A percentile compares a stretch with the other conserved stretches of the same genome.
phyloP scores from a whole-genome alignment of 148 eudicot species.

The Nepenthes mirabilis region DNA sequence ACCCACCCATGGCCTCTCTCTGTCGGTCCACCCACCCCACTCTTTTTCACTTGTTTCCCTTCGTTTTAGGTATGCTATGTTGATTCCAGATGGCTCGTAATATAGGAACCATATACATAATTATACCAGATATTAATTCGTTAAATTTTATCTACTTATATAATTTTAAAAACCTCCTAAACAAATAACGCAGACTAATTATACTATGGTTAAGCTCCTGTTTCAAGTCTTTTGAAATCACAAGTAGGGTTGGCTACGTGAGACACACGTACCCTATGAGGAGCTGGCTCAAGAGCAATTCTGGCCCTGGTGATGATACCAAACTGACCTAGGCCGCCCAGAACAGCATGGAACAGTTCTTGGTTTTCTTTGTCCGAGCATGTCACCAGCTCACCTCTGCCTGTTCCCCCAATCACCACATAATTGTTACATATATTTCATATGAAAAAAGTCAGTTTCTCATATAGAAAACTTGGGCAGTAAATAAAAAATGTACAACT shows the following conservation, averaged over 20 bases:
- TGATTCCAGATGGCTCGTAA: no score
- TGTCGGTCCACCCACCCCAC: no score
- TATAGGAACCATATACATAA: no score
- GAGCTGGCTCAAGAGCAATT: constrained; percentile 83
- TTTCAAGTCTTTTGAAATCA: no score
- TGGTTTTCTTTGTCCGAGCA: constrained; percentile 53
- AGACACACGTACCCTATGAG: constrained; percentile 44
- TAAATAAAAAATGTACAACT: no score
- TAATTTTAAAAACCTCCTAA: background rate
- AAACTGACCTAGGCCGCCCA: constrained; percentile 86
- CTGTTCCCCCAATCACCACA: constrained; percentile 19
- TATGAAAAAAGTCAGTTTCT: background rate
- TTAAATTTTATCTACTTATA: background rate
- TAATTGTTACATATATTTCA: background rate
- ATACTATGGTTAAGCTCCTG: background rate
- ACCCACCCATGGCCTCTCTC: no score
- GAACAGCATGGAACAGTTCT: constrained; percentile 63
- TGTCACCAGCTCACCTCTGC: constrained; percentile 60
- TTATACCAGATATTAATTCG: background rate
- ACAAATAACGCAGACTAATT: background rate
- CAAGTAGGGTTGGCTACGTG: no score
- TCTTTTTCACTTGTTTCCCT: no score
- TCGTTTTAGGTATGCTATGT: no score
- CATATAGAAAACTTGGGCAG: background rate
- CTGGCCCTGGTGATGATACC: constrained; percentile 23